Evolutionary conservation across 371 early-diverging fungal genomes (phyloP), one percentile per base, ranked within the genome.

Genomic region (Coemansia sp.): DNA sequence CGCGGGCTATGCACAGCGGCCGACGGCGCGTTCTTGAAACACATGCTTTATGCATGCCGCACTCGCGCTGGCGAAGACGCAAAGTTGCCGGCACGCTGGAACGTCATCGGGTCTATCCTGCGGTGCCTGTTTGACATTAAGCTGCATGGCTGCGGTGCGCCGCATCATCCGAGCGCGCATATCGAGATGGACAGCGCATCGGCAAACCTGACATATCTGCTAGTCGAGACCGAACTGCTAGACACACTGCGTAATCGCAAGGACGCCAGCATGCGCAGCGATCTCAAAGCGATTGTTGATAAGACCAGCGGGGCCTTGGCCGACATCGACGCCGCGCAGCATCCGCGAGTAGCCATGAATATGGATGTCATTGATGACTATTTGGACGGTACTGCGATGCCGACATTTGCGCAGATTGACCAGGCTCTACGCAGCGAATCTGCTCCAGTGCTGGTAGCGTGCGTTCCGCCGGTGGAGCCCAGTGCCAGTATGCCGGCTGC

Each of bases 361-460:
- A 55, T 62, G 51, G 75, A 74, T 39, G 36, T 43, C 4, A 59
- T 74, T 20, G 75, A 74, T 32, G 61, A 55, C 55, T 74, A 65
- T 20, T 50, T 74, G 55, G 75, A 74, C n/a, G 75, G 75, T 14
- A 35, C 62, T 11, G 38, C 70, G 8, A 74, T 74, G 75, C 75
- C 75, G 26, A 58, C 58, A 7, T 74, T 67, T 61, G 48, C 48
- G 14, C 52, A 62, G 16, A 9, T 59, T 14, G 62, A 56, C 1
- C 11, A 13, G 8, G 52, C 53, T 4, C 59, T 70, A 6, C 16
- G 54, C 26, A 40, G 48, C 39, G 14, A 38, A 2, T 3, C 40
- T 4, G 13, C 20, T 11, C 34, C 34, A 5, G 43, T 61, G 20
- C 43, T 34, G 11, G 40, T 40, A 9, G 16, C 53, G 4, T 61